Evolutionary conservation across 2,329 filamentous ascomycete genomes (phyloP).

Genomic region (Calycina marina): DNA sequence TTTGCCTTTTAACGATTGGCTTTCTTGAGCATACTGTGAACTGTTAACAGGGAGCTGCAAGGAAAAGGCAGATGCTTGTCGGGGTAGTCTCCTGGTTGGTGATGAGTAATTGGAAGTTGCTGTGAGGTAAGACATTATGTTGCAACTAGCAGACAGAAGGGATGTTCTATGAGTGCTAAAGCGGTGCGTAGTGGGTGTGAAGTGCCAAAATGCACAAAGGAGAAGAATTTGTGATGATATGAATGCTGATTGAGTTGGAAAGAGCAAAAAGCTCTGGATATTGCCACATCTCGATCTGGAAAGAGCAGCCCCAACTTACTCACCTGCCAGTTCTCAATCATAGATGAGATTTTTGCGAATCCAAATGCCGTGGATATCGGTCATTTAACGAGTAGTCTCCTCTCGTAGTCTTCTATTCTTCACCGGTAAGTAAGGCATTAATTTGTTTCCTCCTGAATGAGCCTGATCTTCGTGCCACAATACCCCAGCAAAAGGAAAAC

Average conservation of each 20-base stretch:
- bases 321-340: too few relatives aligned
- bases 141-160: background rate
- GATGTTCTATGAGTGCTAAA: too few relatives aligned
- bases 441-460: background rate
- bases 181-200: too few relatives aligned
- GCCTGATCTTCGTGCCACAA: background rate
- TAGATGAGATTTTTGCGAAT: too few relatives aligned
- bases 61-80: background rate
- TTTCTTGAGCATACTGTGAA: background rate
- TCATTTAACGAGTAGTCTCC: too few relatives aligned
- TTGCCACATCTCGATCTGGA: too few relatives aligned
- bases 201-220: too few relatives aligned
- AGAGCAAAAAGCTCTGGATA: too few relatives aligned
- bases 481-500: background rate
- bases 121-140: background rate
- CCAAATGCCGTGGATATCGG: too few relatives aligned
- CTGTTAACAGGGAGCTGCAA: background rate
- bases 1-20: background rate
- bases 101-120: background rate
- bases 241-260: background rate
- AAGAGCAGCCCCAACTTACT: too few relatives aligned
- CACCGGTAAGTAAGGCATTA: background rate
- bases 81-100: background rate
- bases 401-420: too few relatives aligned
- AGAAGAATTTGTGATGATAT: background rate